phyloP scores from a whole-genome alignment of 202 grass and related monocot genomes.

The Setaria viridis region DNA sequence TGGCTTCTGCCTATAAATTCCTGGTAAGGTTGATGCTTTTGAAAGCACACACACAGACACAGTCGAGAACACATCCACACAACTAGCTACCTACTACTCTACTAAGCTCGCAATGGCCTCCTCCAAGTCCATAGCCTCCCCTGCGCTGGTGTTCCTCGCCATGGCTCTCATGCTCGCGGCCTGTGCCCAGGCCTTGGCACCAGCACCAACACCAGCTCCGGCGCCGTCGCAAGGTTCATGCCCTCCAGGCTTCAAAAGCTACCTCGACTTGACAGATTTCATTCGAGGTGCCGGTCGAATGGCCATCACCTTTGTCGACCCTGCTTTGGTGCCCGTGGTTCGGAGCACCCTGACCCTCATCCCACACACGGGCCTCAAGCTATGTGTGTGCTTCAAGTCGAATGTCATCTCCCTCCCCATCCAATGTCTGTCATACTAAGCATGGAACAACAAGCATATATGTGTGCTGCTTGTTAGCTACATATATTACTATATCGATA shows the following conservation, averaged over 20 bases:
- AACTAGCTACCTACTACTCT: background rate
- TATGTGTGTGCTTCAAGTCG: background rate
- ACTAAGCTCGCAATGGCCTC: background rate
- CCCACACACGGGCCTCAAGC: background rate
- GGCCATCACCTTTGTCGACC: fast-evolving
- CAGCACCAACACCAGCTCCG: background rate
- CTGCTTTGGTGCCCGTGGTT: background rate
- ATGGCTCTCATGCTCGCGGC: background rate
- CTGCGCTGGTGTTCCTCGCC: background rate
- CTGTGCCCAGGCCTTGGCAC: background rate
- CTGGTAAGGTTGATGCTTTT: background rate
- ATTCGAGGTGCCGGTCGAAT: background rate
- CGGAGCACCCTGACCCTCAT: background rate
- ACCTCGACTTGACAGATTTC: background rate
- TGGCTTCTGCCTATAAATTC: background rate
- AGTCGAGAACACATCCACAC: background rate
- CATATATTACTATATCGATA: background rate
- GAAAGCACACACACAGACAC: background rate
- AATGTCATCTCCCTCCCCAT: background rate
- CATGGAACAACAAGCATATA: background rate
- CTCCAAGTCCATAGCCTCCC: background rate
- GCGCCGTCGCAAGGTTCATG: background rate
- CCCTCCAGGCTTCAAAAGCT: background rate
- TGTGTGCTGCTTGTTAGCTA: background rate
- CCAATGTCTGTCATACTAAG: background rate